Base-by-base conservation (phyloP, 257 asterid species). In the Gardenia jasminoides region DNA sequence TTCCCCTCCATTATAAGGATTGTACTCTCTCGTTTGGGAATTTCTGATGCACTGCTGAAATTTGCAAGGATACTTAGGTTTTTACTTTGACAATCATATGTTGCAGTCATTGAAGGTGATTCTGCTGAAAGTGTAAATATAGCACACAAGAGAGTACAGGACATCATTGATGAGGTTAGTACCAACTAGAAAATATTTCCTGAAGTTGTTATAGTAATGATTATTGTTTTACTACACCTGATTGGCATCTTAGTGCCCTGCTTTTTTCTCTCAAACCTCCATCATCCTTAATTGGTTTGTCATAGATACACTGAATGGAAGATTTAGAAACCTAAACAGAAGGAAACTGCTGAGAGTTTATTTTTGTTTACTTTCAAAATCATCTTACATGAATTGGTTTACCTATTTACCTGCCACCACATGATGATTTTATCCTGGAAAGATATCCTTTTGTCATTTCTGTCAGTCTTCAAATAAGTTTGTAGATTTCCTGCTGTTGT, bases 71-170 rank as follows among this genome's bases (percentile, higher is more conserved):
- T 43, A 24, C 71, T 43, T 26, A 61, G n/a, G 70, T 58, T 6
- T 59, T 56, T 30, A 41, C 44, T 33, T 70, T 44, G 36, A 71
- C 70, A 36, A 82, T 81, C 76, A 72, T 79, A 78, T 81, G 47
- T 84, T 86, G 87, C 94, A 95, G 98, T 81, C 79, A 87, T 93
- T 72, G 93, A 95, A 89, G 97, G 99, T 71, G 81, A 24, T 87
- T 92, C 94, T 68, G 84, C 89, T 82, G 97, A 91, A 88, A 87
- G 89, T 87, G 89, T 95, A 65, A 76, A 89, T 67, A 88, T 70
- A 85, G 99, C 97, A 78, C 86, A 96, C 39, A 86, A 85, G 84
- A 91, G 83, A 82, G 78, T 93, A 82, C 92, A 87, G 76, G 64
- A 43, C 79, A 73, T 93, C 61, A 75, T 93, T 65, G 87, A 92